Evolutionary conservation across 78 protist genomes (phyloP).

Genomic region (Parvularia atlantis): DNA sequence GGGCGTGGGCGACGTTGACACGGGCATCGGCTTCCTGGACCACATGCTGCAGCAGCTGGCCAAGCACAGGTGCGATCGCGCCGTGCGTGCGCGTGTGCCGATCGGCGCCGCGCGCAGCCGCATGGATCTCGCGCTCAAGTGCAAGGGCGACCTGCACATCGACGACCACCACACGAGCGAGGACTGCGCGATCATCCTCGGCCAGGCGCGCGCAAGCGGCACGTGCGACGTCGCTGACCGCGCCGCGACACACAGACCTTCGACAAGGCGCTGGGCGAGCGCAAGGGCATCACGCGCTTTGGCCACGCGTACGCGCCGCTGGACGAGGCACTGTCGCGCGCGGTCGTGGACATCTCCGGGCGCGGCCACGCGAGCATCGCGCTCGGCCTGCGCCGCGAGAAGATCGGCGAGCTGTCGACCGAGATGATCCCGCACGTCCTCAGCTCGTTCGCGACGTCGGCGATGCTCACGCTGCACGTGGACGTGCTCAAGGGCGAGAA

Average conservation of each 20-base stretch:
- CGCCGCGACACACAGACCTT: not conserved
- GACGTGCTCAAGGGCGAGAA: slow-evolving; percentile 44
- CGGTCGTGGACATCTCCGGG: slow-evolving; percentile 60
- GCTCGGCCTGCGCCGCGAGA: slow-evolving; percentile 41
- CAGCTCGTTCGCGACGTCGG: slow-evolving; percentile 42
- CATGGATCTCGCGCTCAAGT: not conserved
- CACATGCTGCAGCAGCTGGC: slow-evolving; percentile 62
- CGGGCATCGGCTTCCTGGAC: slow-evolving; percentile 63
- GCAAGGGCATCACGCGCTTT: slow-evolving; percentile 32
- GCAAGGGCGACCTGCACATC: slow-evolving; percentile 57
- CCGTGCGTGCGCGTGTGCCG: not conserved
- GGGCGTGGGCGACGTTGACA: slow-evolving; percentile 14
- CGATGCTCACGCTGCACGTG: slow-evolving; percentile 55
- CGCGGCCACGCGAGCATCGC: slow-evolving; percentile 37
- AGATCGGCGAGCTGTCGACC: slow-evolving; percentile 47
- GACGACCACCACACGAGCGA: slow-evolving; percentile 73
- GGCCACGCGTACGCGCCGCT: slow-evolving; percentile 53
- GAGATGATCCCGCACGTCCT: slow-evolving; percentile 69
- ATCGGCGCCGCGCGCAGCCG: not conserved
- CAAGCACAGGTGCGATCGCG: slow-evolving; percentile 18
- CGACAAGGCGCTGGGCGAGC: slow-evolving; percentile 31
- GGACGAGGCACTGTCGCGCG: slow-evolving; percentile 58
- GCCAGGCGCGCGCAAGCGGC: not conserved
- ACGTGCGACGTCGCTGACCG: not conserved
- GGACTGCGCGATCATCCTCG: slow-evolving; percentile 58